Evolutionary conservation across 352 stramenopile species (phyloP).

Genomic region (Phytophthora rubi): DNA sequence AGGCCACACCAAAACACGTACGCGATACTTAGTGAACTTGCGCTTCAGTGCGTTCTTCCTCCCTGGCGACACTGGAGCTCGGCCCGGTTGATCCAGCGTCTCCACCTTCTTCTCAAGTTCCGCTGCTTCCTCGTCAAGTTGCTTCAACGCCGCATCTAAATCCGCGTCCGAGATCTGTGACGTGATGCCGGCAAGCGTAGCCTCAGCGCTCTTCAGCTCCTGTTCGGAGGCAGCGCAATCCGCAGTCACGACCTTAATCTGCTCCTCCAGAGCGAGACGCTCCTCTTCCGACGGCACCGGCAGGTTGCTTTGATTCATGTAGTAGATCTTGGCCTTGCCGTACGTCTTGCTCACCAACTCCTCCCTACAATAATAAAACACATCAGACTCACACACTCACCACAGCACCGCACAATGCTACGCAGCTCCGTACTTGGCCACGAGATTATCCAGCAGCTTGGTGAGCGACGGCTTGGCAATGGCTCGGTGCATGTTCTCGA

Average conservation of each 20-base stretch:
- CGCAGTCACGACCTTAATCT: constrained; percentile 56
- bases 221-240: constrained; percentile 61
- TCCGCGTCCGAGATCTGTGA: constrained; percentile 74
- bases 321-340: constrained; percentile 87
- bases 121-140: constrained; percentile 50
- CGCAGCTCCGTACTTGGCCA: constrained; percentile 49
- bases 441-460: constrained; percentile 77
- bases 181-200: constrained; percentile 51
- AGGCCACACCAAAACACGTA: constrained; percentile 30
- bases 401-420: not conserved
- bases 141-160: constrained; percentile 53
- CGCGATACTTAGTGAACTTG: constrained; percentile 69
- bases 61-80: constrained; percentile 57
- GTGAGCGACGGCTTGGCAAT: constrained; percentile 80
- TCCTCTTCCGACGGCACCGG: constrained; percentile 59
- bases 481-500: constrained; percentile 80
- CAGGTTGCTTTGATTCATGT: constrained; percentile 78
- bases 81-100: constrained; percentile 49
- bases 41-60: constrained; percentile 69
- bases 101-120: constrained; percentile 54
- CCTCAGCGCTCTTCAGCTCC: constrained; percentile 62
- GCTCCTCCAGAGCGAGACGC: constrained; percentile 47
- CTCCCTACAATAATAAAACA: constrained; percentile 37
- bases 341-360: constrained; percentile 79
- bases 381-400: not conserved